These are phyloP conservation scores for Avena insularis DNA, from an alignment of 176 grass and related monocot genomes.

Conservation along the genomic window DNA sequence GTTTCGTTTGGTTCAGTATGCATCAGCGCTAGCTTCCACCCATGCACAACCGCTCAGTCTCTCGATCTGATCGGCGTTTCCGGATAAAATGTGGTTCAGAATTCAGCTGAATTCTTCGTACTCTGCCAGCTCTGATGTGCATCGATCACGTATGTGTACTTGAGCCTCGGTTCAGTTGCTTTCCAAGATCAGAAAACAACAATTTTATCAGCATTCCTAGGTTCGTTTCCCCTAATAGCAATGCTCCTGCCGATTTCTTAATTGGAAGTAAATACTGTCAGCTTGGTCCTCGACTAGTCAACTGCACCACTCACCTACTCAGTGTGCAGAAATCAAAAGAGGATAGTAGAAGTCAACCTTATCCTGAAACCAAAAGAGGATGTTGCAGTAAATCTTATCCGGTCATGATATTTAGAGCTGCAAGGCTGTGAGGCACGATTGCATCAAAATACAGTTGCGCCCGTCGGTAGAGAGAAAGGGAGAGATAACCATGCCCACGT, in stretches of 20 bases:
- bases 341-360: too few relatives aligned
- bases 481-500: too few relatives aligned
- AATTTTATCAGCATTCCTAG: background rate
- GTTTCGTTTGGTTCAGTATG: background rate
- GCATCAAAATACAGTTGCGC: background rate
- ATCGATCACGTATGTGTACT: background rate
- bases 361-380: too few relatives aligned
- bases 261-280: background rate
- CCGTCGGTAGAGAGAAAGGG: background rate
- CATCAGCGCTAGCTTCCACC: slow-evolving; percentile 19
- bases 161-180: background rate
- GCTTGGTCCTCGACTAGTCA: background rate
- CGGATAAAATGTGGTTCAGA: background rate
- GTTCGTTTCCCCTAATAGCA: background rate
- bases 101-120: background rate
- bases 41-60: slow-evolving; percentile 37
- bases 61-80: slow-evolving; percentile 35
- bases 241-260: background rate
- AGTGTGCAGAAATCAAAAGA: too few relatives aligned
- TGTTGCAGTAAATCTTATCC: too few relatives aligned
- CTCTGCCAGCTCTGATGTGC: background rate
- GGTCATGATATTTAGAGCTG: background rate
- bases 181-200: background rate
- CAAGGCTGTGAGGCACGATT: background rate
- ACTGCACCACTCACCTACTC: too few relatives aligned